These are phyloP conservation scores for Beta lomatogona DNA, from an alignment of 179 eudicot species.

Conservation along the genomic window DNA sequence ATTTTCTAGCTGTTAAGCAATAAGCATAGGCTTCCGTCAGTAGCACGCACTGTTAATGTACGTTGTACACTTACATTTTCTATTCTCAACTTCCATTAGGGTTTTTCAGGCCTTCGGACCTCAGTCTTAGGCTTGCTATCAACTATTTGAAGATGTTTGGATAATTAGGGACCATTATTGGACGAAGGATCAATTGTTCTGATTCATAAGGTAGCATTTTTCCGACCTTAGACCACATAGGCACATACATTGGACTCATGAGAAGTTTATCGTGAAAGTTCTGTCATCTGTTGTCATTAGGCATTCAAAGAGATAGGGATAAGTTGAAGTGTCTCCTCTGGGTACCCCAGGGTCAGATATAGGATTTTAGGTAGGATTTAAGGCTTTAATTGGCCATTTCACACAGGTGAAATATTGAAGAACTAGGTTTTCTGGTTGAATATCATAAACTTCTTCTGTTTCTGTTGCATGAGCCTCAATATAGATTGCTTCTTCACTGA, in stretches of 20 bases:
- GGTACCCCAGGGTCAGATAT: not conserved
- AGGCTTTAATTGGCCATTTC: not conserved
- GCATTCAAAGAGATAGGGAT: not conserved
- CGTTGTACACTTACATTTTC: not conserved
- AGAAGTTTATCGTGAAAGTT: not conserved
- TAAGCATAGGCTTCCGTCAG: not conserved
- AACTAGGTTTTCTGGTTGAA: not conserved
- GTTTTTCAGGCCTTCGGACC: not conserved
- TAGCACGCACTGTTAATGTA: not conserved
- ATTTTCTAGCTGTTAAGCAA: not conserved
- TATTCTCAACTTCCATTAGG: not conserved
- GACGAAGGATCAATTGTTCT: not conserved
- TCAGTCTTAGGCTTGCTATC: not conserved
- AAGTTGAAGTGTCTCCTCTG: not conserved
- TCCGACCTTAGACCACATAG: not conserved
- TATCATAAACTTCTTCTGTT: not conserved
- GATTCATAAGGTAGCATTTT: too few species aligned
- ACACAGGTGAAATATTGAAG: not conserved
- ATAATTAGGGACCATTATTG: not conserved
- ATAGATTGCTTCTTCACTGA: not conserved
- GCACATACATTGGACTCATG: not conserved
- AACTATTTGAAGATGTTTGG: not conserved
- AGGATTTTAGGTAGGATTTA: not conserved
- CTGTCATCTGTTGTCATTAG: not conserved
- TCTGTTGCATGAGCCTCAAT: not conserved